Evolutionary conservation across 768 basidiomycete species (phyloP), one percentile per base, ranked within the genome.

Genomic region (Tricholoma matsutake): DNA sequence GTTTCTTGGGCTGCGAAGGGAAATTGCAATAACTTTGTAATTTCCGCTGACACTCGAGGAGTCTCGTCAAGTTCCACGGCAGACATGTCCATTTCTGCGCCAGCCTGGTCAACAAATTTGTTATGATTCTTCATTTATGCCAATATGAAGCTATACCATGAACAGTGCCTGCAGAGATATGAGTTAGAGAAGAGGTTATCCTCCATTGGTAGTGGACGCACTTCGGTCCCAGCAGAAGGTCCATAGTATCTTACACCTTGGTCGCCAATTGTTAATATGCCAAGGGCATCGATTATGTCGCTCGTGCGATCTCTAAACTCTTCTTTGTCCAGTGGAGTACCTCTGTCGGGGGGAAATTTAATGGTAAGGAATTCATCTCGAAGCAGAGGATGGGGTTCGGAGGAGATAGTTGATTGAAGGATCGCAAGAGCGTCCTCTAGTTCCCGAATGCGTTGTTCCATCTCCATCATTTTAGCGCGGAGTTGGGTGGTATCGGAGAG

Each of bases 181-280:
- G 22, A 20, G 22, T 31, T 56, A 62, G 31, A 35, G 31, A 22
- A 58, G 34, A 34, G 29, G 54, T 14, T 45, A 28, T 54, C 14
- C 3, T 25, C 13, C 10, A 18, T 5, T 16, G 28, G 18, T 29
- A 16, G 10, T 18, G 31, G 59, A 71, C 73, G 28, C 52, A 86
- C 86, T 80, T 92, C 89, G 22, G 89, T 82, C 25, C 88, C 89
- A 11, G 86, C 89, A 11, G 89, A 86, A 35, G 84, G 86, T 22
- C 90, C 91, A 64, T 88, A 89, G 71, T 89, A 92, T 67, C 86
- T 87, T 9, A 83, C 84, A 4, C 88, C 91, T 52, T 81, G 79
- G 56, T 87, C 87, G 3, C 84, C 84, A 45, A 92, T 84, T 1
- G 88, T 87, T 54, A 92, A 76, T 1, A 88, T 89, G 1, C 90